A percentile compares a stretch with the other conserved stretches of the same genome.
phyloP scores from a whole-genome alignment of 139 green algal species.

The Zygnema circumcarinatum region DNA sequence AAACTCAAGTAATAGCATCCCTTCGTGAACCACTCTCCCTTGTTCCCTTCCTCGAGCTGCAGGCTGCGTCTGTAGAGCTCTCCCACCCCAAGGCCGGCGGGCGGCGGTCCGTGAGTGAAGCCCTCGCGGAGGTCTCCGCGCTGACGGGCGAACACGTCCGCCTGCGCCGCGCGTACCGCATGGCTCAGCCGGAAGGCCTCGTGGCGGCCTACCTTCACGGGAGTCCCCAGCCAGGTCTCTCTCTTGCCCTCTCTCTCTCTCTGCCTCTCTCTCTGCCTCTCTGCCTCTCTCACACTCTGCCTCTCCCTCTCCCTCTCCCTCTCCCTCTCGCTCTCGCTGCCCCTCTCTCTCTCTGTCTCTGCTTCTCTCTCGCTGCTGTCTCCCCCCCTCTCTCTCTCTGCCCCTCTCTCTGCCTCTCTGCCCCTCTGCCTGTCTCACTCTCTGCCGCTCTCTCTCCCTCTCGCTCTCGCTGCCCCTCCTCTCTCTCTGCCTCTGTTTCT shows the following conservation, averaged over 20 bases:
- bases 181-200: constrained; percentile 22
- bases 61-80: constrained; percentile 2
- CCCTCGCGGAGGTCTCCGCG: constrained; percentile 52
- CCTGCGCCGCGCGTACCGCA: constrained; percentile 47
- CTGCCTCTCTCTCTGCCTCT: not conserved
- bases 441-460: no score
- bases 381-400: no score
- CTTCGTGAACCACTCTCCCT: no score
- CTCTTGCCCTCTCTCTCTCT: not conserved
- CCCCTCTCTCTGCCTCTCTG: no score
- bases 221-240: constrained; percentile 41
- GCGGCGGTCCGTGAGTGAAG: constrained; percentile 10
- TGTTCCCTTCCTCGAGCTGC: no score
- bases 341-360: not conserved
- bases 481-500: no score
- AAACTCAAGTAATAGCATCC: no score
- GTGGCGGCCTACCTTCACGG: constrained; percentile 52
- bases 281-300: not conserved
- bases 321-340: not conserved
- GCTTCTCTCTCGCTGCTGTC: no score
- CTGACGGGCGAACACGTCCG: constrained; percentile 49
- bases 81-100: constrained; percentile 28
- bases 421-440: no score
- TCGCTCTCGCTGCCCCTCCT: no score
- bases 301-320: not conserved